Conservation (phyloP, 805 yeast species). For the Metschnikowia lachancei region DNA sequence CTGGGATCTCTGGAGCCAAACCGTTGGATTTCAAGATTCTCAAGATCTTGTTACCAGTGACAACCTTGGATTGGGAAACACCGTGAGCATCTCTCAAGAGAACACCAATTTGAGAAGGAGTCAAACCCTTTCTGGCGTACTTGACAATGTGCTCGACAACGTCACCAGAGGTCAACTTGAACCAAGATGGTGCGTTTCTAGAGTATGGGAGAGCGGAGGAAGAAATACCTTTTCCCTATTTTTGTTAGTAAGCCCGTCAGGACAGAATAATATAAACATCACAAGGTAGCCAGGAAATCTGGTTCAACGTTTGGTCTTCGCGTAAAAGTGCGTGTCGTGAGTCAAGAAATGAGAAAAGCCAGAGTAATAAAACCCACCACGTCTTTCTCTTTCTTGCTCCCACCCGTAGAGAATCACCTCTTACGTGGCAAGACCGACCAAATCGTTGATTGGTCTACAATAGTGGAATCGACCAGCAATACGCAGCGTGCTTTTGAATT, state of each 20-base stretch:
- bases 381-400: background rate
- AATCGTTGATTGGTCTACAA: constrained; percentile 23
- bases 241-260: constrained; percentile 18
- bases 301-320: constrained; percentile 6
- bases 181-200: constrained; percentile 98
- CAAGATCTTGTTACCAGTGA: constrained; percentile 98
- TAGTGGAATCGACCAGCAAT: constrained; percentile 55
- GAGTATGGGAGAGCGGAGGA: constrained; percentile 99
- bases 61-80: constrained; percentile 94
- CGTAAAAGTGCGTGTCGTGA: background rate
- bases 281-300: constrained; percentile 7
- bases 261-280: constrained; percentile 1
- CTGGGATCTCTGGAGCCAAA: constrained; percentile 99
- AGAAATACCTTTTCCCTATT: constrained; percentile 97
- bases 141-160: constrained; percentile 98
- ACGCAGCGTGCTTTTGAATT: constrained; percentile 7
- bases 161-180: constrained; percentile 92
- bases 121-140: constrained; percentile 99
- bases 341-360: too few species aligned
- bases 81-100: constrained; percentile 99
- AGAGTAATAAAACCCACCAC: too few species aligned
- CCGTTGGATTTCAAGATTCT: constrained; percentile 99
- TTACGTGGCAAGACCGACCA: background rate
- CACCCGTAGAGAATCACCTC: constrained; percentile 14
- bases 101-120: constrained; percentile 99